Evolutionary conservation across 2,329 filamentous ascomycete genomes (phyloP), one percentile per base, ranked within the genome.

Genomic region (Colletotrichum truncatum): DNA sequence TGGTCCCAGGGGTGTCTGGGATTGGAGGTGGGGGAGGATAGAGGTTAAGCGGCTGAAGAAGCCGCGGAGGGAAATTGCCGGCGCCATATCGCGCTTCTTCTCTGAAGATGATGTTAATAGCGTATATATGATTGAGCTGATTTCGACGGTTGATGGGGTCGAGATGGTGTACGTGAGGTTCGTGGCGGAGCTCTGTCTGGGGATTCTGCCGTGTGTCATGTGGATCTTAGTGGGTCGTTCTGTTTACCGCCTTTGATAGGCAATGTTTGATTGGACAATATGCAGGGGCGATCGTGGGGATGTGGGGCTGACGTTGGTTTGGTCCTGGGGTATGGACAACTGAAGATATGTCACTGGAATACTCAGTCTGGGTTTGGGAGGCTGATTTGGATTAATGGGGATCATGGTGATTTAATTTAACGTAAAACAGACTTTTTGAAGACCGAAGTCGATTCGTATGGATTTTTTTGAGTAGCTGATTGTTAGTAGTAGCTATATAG

Each of bases 191-290:
- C 59, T 58, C n/a, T n/a, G 36, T 59, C 45, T 53, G 34, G 52
- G 52, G 52, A 46, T 63, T 63, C 59, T 63, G 59, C 59, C 59
- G 43, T 28, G 32, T 57, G 26, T 23, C 34, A 43, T 49, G 59
- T 52, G 32, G 30, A 25, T 9, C 4, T 4, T 1, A n/a, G 12
- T n/a, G 38, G 38, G 38, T 16, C 3, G 9, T 5, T 6, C 8
- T 1, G 11, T 12, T 49, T 32, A 63, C 59, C 59, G 59, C 59
- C 25, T 41, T 23, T 1, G 2, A 1, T 6, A 9, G 6, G 14
- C 6, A n/a, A 4, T 6, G 0, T 23, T 1, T 58, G 16, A 58
- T 57, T 63, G 59, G 59, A 1, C n/a, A 7, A 12, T 8, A 3
- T 2, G 0, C 3, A 21, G 39, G 6, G 6, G 18, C 6, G 14